Evolutionary conservation across 768 basidiomycete species (phyloP), one percentile per base, ranked within the genome.

Genomic region (Lentinula detonsa): DNA sequence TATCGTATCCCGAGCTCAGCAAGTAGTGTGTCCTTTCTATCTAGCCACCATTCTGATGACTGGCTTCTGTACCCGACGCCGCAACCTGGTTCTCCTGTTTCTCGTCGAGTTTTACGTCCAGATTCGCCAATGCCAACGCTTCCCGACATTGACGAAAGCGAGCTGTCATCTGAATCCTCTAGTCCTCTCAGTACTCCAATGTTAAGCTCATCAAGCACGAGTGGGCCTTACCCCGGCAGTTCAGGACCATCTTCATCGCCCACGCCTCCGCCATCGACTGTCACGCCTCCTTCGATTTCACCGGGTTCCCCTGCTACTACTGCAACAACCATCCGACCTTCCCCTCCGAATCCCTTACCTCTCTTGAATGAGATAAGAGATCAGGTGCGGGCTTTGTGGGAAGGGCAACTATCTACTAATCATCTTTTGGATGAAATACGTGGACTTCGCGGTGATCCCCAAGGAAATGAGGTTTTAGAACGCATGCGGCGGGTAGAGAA

Each of bases 21-120:
- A 15, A 78, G 76, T 64, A 78, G 76, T 59, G 66, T 76, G 31
- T 81, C 78, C 0, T 82, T 75, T 65, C 61, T 82, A 37, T 81
- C 81, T 1, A 82, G 81, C 1, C 87, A 89, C 63, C 87, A 92
- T 63, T 93, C 91, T 0, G 91, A 93, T 59, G 90, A 90, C 64
- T 73, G 77, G 77, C 69, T 55, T 5, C 39, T 63, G 10, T 61
- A 61, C 43, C 49, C 49, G 5, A 39, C 49, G 55, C 62, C 61
- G 31, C 49, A 65, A 63, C 62, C 68, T 57, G 59, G 65, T 56
- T 66, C 66, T 53, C 59, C 62, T 10, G 18, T 45, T 43, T 3
- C 45, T 21, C 49, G 49, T 39, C 28, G 33, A 21, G 18, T 42
- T 42, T 7, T 46, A 13, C 45, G 55, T n/a, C 55, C 50, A 8